Base-by-base conservation (phyloP, 2,329 filamentous ascomycete species). In the Alternaria brassicicola region DNA sequence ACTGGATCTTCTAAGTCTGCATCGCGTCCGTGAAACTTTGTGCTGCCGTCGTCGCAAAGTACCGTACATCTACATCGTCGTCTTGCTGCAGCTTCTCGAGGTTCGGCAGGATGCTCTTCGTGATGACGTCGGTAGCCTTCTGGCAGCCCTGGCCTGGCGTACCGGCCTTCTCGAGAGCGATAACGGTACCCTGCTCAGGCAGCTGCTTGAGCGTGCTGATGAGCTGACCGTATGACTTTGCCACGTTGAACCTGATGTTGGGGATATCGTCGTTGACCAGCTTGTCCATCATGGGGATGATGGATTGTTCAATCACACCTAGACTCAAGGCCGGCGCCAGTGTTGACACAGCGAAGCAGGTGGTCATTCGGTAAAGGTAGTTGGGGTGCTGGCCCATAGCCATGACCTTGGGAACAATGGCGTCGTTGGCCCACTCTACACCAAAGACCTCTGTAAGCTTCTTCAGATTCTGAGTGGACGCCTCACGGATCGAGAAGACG, bases 321-420 rank as follows among this genome's bases (percentile, higher is more conserved):
- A 98, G 86, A 76, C 91, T 96, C 71, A 99, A 91, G 52, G 96
- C 96, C 30, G 91, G 91, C 28, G 95, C 91, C 63, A 99, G 88
- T 23, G 94, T 99, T 70, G 93, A 94, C 67, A 99, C 96, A 62
- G 95, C 95, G 78, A 99, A 99, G 82, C 94, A 98, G n/a, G 95
- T 99, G 9, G 95, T 99, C 95, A 99, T 99, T 77, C 95, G 88
- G 85, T 99, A 99, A 52, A 99, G 89, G 78, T 99, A 99, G 82
- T 99, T 99, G 61, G 94, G 92, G 78, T 99, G 95, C 75, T 92
- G 91, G 59, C 95, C 95, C 95, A 99, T 98, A 35, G 91, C 91
- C 86, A 97, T 95, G 65, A 99, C 95, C 83, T 98, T 98, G 60
- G 95, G 95, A 70, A 99, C 96, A 74, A 99, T 99, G 45, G 93